phyloP scores from a whole-genome alignment of 1,284 basidiomycete species.

The Leccinum subrobustum region DNA sequence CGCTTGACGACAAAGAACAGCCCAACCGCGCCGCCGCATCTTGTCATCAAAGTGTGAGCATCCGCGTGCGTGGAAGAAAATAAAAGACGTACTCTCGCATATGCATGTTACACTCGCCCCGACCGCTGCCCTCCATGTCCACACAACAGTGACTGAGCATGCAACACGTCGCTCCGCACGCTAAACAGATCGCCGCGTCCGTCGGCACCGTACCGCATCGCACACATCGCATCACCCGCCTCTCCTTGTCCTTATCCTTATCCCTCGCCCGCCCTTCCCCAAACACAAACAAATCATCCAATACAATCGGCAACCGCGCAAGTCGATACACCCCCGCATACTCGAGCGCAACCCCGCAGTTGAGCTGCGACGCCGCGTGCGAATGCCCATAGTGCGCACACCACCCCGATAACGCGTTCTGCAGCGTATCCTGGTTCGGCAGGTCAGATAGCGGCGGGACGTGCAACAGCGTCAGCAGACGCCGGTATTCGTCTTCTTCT shows the following conservation, averaged over 20 bases:
- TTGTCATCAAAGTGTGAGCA: not conserved
- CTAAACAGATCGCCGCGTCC: conserved; percentile 89
- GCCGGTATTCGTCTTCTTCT: conserved; percentile 61
- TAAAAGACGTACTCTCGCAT: conserved; percentile 78
- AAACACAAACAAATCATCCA: conserved; percentile 88
- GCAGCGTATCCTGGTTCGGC: conserved; percentile 77
- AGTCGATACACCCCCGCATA: conserved; percentile 87
- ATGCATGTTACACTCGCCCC: conserved; percentile 93
- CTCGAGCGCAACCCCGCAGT: conserved; percentile 76
- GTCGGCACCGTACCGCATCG: conserved; percentile 80
- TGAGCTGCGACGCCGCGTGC: conserved; percentile 69
- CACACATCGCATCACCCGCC: conserved; percentile 59
- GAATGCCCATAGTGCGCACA: conserved; percentile 79
- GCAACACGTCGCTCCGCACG: conserved; percentile 89
- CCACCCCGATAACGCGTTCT: conserved; percentile 80
- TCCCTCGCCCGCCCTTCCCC: conserved; percentile 34
- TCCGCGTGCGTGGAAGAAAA: not conserved
- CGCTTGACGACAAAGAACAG: conserved; percentile 92
- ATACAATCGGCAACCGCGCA: conserved; percentile 74
- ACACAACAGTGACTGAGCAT: conserved; percentile 93
- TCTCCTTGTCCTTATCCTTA: not conserved
- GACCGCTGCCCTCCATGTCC: conserved; percentile 63
- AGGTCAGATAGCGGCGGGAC: conserved; percentile 79
- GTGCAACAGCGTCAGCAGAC: conserved; percentile 72
- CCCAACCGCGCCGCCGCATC: conserved; percentile 89